phyloP scores from a whole-genome alignment of 2,329 filamentous ascomycete genomes.

The Penicillium italicum region DNA sequence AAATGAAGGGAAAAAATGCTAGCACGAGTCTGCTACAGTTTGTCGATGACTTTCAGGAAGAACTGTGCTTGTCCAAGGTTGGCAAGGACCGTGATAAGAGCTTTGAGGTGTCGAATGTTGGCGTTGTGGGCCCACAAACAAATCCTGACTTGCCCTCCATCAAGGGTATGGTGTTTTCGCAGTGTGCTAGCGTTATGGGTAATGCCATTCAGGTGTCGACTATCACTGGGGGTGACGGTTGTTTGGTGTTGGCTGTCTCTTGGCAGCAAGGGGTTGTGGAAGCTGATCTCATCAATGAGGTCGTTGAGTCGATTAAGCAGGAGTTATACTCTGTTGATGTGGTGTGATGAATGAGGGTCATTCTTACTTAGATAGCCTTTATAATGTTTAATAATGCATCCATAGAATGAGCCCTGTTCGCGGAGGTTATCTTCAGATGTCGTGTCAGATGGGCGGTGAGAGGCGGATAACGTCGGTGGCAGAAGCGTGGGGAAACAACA shows the following conservation, averaged over 20 bases:
- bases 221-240: slow-evolving; percentile 46
- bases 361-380: background rate
- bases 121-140: slow-evolving; percentile 28
- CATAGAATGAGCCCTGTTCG: background rate
- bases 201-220: slow-evolving; percentile 39
- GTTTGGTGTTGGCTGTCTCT: slow-evolving; percentile 39
- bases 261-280: slow-evolving; percentile 43
- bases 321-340: slow-evolving; percentile 13
- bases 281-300: slow-evolving; percentile 19
- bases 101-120: slow-evolving; percentile 49
- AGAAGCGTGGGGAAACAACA: slow-evolving; percentile 23
- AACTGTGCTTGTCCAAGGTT: slow-evolving; percentile 36
- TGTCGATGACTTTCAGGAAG: slow-evolving; percentile 38
- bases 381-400: slow-evolving; percentile 6
- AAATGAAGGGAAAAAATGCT: slow-evolving; percentile 32
- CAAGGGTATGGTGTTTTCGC: slow-evolving; percentile 45
- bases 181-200: slow-evolving; percentile 41
- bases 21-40: slow-evolving; percentile 40
- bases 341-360: background rate
- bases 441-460: slow-evolving; percentile 21
- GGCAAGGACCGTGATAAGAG: slow-evolving; percentile 39
- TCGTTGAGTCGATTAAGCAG: slow-evolving; percentile 17
- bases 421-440: background rate
- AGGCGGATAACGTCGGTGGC: slow-evolving; percentile 19
- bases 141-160: slow-evolving; percentile 27